A percentile compares a stretch with the other conserved stretches of the same genome.
phyloP scores from a whole-genome alignment of 1,284 basidiomycete species.

The Thelephora terrestris region DNA sequence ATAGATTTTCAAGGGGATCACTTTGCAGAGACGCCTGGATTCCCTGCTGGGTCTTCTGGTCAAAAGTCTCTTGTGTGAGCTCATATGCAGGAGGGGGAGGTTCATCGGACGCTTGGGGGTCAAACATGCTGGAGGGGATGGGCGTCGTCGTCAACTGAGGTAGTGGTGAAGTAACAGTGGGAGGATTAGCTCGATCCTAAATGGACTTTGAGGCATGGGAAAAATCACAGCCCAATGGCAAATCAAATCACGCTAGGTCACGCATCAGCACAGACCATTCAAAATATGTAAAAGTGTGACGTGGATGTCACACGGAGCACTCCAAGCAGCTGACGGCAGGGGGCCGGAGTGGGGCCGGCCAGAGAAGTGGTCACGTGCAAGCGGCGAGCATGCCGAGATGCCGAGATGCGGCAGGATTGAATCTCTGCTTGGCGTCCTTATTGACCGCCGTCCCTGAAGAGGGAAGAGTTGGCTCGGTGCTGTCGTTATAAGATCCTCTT shows the following conservation, averaged over 20 bases:
- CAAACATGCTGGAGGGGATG: neutral
- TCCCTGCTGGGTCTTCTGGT: slow-evolving; percentile 40
- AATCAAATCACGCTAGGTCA: too few species aligned
- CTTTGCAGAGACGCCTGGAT: slow-evolving; percentile 27
- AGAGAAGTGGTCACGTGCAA: neutral
- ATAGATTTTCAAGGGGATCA: slow-evolving; percentile 28
- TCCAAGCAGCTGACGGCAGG: too few species aligned
- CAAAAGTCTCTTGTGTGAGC: slow-evolving; percentile 42
- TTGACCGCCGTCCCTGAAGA: too few species aligned
- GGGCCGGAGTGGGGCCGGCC: too few species aligned
- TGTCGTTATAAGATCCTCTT: too few species aligned
- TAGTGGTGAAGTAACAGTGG: neutral
- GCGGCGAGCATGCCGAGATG: neutral
- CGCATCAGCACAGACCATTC: too few species aligned
- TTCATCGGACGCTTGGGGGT: slow-evolving; percentile 10
- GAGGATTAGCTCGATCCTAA: too few species aligned
- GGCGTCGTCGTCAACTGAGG: neutral
- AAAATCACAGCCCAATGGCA: too few species aligned
- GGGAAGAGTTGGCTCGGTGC: too few species aligned
- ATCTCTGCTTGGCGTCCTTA: neutral
- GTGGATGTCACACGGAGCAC: neutral
- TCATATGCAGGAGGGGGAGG: slow-evolving; percentile 39
- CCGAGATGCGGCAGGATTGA: neutral
- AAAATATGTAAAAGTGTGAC: neutral
- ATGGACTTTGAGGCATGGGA: too few species aligned